Evolutionary conservation across 345 rosid species (phyloP).

Genomic region (Ricinus communis): DNA sequence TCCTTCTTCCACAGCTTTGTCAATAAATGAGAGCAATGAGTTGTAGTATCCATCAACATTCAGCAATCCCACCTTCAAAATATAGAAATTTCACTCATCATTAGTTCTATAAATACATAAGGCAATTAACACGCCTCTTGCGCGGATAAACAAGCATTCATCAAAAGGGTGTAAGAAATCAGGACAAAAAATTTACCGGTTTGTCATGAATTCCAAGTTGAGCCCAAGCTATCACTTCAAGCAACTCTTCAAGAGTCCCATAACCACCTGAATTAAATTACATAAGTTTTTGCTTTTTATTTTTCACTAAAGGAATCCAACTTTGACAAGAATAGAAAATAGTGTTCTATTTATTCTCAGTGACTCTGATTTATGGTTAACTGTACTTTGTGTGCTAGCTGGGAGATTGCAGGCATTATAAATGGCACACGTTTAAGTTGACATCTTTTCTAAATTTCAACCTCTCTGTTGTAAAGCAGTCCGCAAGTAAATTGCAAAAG

Average conservation of each 20-base stretch:
- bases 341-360: too few relatives aligned
- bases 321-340: too few relatives aligned
- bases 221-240: conserved; percentile 99
- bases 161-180: not conserved
- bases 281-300: not conserved
- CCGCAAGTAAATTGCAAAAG: too few relatives aligned
- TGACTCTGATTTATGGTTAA: too few relatives aligned
- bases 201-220: conserved; percentile 98
- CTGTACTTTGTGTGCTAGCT: too few relatives aligned
- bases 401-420: too few relatives aligned
- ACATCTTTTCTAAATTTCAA: too few relatives aligned
- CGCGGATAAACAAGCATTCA: not conserved
- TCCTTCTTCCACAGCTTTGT: conserved; percentile 98
- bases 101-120: conserved; percentile 15
- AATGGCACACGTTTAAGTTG: too few relatives aligned
- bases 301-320: too few relatives aligned
- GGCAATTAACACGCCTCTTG: not conserved
- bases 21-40: conserved; percentile 88
- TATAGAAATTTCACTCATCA: conserved; percentile 3
- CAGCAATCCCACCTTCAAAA: conserved; percentile 85
- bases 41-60: conserved; percentile 99
- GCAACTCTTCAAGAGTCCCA: conserved; percentile 96
- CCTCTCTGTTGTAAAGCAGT: too few relatives aligned
- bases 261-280: conserved; percentile 64
- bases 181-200: conserved; percentile 48